Conservation (phyloP, 345 rosid genomes). For the Nephelium lappaceum region DNA sequence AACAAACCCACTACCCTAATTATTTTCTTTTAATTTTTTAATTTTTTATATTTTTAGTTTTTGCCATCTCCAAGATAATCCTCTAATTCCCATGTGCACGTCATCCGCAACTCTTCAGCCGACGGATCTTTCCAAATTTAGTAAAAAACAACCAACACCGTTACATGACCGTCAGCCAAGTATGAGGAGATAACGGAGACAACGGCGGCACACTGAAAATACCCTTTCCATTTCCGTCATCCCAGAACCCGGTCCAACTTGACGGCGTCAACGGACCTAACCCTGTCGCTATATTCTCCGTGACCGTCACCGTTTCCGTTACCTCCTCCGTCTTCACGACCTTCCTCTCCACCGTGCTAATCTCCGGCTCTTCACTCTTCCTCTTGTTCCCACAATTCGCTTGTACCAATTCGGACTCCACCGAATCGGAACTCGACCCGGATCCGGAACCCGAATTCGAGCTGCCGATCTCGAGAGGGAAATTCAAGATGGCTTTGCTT, state of each 20-base stretch:
- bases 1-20: neutral
- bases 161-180: slow-evolving; percentile 42
- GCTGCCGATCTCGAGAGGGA: slow-evolving; percentile 74
- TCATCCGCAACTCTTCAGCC: slow-evolving; percentile 10
- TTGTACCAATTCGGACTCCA: slow-evolving; percentile 12
- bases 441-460: slow-evolving; percentile 1
- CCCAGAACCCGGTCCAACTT: slow-evolving; percentile 88
- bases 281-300: slow-evolving; percentile 13
- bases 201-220: slow-evolving; percentile 79
- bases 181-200: slow-evolving; percentile 80
- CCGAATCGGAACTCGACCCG: neutral
- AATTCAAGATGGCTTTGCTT: slow-evolving; percentile 85
- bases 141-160: neutral
- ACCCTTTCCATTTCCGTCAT: slow-evolving; percentile 53
- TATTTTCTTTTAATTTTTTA: neutral
- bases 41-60: neutral
- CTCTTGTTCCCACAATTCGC: slow-evolving; percentile 40
- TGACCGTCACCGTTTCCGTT: slow-evolving; percentile 22
- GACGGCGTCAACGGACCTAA: slow-evolving; percentile 86
- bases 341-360: slow-evolving; percentile 25
- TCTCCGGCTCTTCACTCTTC: slow-evolving; percentile 36
- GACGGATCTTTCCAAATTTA: slow-evolving; percentile 3
- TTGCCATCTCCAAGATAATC: neutral
- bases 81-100: neutral
- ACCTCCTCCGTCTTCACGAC: slow-evolving; percentile 3